phyloP scores from a whole-genome alignment of 108 stramenopile genomes.

The Skeletonema tropicum region DNA sequence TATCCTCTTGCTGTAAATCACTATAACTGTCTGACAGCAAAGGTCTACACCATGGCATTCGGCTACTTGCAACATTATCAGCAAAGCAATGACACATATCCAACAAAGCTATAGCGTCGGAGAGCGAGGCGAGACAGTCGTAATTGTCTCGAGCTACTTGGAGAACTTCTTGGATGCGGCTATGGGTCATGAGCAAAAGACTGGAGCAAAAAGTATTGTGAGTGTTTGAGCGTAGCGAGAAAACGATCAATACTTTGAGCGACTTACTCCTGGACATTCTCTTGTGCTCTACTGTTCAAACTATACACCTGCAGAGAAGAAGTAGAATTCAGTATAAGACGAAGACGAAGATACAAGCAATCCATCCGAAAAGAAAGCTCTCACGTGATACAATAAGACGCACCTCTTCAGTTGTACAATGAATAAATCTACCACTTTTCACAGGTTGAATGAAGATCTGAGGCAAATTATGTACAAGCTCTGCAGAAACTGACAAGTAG shows the following conservation, averaged over 20 bases:
- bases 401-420: constrained; percentile 89
- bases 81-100: constrained; percentile 91
- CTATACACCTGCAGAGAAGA: constrained; percentile 54
- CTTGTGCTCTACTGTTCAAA: constrained; percentile 80
- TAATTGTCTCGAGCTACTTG: constrained; percentile 71
- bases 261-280: constrained; percentile 90
- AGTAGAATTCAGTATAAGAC: background rate
- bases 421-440: constrained; percentile 70
- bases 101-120: constrained; percentile 86
- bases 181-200: constrained; percentile 83
- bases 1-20: constrained; percentile 17
- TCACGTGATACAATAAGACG: background rate
- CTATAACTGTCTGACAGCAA: constrained; percentile 48
- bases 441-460: constrained; percentile 81
- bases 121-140: constrained; percentile 80
- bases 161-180: constrained; percentile 84
- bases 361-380: background rate
- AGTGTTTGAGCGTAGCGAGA: no score
- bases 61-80: constrained; percentile 80
- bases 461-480: constrained; percentile 67
- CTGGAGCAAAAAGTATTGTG: no score
- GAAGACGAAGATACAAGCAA: background rate
- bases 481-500: constrained; percentile 72
- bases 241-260: no score
- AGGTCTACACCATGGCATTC: constrained; percentile 82